Evolutionary conservation across 1,139 yeast genomes (phyloP), one percentile per base, ranked within the genome.

Genomic region (Candida sp.): DNA sequence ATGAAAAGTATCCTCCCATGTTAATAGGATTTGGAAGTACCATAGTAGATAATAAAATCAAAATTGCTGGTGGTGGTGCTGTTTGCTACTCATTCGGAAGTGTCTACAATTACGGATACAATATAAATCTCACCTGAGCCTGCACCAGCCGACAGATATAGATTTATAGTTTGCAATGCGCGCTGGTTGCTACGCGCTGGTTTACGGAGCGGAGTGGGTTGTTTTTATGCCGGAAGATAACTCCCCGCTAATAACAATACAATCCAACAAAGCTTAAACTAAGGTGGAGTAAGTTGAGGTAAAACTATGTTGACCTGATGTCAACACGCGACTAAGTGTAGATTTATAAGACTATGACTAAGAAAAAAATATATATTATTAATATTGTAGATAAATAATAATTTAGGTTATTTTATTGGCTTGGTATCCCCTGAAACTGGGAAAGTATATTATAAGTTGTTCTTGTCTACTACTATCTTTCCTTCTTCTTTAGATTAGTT

Each of bases 41-140:
- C 3, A 51, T 53, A 8, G 39, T 49, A 11, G 45, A 51, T 1
- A 54, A 53, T 5, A 50, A 52, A 5, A 35, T 70, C 5, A 40
- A 62, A 2, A 54, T 81, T 4, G 52, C 81, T 34, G 87, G 87
- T 4, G 96, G 96, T 4, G 95, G 95, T 2, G 91, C 86, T 0
- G 89, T 87, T 1, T 87, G 96, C 58, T 87, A 85, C 55, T 86
- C 93, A 1, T 87, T 87, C 65, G 96, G 96, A 0, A 79, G 89
- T 25, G 78, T 73, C 38, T 84, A 84, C 75, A 84, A 81, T 51
- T 47, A 49, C 39, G 51, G 52, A 33, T 59, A 55, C 47, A 45
- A 37, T 11, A 38, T 41, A 21, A 12, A 22, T 8, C 29, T 25
- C 29, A 15, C 19, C 19, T 15, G 19, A 15, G 19, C 19, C 19